Percentiles rank a stretch among this genome's conserved stretches.
Evolutionary conservation across 208 protist genomes (phyloP).

Genomic region (Naegleria fowleri): DNA sequence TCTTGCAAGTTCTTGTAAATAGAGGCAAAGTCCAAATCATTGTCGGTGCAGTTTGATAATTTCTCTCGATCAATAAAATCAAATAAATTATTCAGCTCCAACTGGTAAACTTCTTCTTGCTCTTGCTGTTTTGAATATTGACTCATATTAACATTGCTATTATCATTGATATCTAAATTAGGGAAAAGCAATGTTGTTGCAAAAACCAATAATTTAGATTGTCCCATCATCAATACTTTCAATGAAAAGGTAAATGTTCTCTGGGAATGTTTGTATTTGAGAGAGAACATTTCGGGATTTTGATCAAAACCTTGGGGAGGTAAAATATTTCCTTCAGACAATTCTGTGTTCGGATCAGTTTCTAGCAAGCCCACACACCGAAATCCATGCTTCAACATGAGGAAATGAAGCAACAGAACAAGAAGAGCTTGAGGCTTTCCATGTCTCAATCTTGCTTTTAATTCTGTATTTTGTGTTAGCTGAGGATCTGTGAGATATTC

Average conservation of each 20-base stretch:
- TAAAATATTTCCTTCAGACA: neutral
- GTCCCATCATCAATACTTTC: neutral
- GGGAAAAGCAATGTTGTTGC: neutral
- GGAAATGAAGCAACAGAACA: neutral
- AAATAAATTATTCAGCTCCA: neutral
- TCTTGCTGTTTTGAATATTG: neutral
- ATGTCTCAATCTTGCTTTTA: neutral
- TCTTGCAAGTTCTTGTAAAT: neutral
- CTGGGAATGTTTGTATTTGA: neutral
- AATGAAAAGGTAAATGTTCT: neutral
- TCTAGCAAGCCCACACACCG: neutral
- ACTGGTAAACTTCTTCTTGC: neutral
- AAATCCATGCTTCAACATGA: conserved; percentile 14
- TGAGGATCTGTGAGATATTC: neutral
- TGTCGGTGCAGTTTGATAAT: neutral
- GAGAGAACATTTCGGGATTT: neutral
- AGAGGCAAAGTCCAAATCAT: neutral
- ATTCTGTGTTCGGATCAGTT: neutral
- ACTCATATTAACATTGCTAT: neutral
- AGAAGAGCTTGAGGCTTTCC: neutral
- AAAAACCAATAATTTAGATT: neutral
- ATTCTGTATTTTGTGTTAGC: neutral
- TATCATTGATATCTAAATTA: neutral
- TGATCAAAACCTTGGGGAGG: neutral
- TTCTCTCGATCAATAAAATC: neutral